Evolutionary conservation across 2,329 filamentous ascomycete species (phyloP).

Genomic region (Emergomyces orientalis): DNA sequence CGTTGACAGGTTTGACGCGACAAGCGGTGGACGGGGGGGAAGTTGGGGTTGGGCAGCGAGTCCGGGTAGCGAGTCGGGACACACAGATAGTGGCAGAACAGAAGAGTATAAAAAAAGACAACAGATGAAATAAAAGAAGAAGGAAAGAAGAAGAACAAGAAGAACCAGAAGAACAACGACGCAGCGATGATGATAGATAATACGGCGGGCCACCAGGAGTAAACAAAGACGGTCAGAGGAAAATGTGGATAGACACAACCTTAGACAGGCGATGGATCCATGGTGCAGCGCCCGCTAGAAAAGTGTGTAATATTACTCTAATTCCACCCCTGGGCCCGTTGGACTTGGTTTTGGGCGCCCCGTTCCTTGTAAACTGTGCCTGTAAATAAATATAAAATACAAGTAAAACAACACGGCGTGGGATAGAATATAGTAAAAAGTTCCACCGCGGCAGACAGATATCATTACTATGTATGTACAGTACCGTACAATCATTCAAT

Average conservation of each 20-base stretch:
- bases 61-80: background rate
- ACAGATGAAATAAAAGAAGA: conserved; percentile 2
- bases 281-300: conserved; percentile 20
- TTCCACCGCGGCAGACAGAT: no score
- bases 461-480: no score
- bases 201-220: no score
- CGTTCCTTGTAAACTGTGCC: background rate
- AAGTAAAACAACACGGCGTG: no score
- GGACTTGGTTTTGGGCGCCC: no score
- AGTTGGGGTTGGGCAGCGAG: background rate
- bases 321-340: no score
- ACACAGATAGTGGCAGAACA: no score
- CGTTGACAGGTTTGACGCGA: conserved; percentile 14
- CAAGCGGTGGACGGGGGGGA: conserved; percentile 10
- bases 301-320: no score
- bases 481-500: no score
- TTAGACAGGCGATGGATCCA: conserved; percentile 25
- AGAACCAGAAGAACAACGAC: conserved; percentile 2
- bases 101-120: conserved; percentile 6
- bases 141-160: conserved; percentile 12
- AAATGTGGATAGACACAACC: no score
- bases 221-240: conserved; percentile 24
- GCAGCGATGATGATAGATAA: background rate
- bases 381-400: no score
- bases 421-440: no score